Evolutionary conservation across 106 monocot species (phyloP), one percentile per base, ranked within the genome.

Genomic region (Chionographis japonica): DNA sequence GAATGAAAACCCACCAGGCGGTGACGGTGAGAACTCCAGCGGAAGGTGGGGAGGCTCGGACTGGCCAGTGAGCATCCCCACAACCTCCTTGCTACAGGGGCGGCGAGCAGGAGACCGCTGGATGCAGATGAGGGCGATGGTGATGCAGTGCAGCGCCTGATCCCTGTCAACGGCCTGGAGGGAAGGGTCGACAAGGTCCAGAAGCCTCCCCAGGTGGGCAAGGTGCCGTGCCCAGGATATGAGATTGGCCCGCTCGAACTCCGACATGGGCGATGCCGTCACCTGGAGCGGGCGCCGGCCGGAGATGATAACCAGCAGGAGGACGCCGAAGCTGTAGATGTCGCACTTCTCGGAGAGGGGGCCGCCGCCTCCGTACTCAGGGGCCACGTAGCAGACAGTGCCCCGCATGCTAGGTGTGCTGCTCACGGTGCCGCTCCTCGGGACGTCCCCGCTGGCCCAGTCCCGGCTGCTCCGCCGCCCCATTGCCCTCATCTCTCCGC

Each of bases 321-420:
- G 80, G 11, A 98, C 97, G 16, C 97, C 97, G 64, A 90, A 98
- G 79, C 97, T 98, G 52, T 98, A 98, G 15, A 98, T 85, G 62
- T 98, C 97, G 42, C 86, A 92, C 60, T 98, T 98, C 63, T 92
- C 97, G 11, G 92, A 98, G 54, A 83, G 70, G 6, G 77, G 82
- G 5, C 85, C 87, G 1, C 90, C 85, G 9, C 84, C 84, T 6
- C 89, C 83, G 18, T 80, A 85, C 65, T 98, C 97, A 1, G 97
- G 97, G 8, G 97, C 97, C 5, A 82, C 82, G 58, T 98, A 98
- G 72, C 97, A 98, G 39, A 92, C 82, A 6, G 97, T 98, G 14
- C 97, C 97, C 46, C 97, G 82, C 92, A 90, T 92, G 83, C 97
- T 98, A 3, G 97, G 97, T 2, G 97, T 98, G 66, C 97, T 98